A percentile compares a stretch with the other conserved stretches of the same genome.
phyloP scores from a whole-genome alignment of 495 filamentous ascomycete species.

The Penicillium ochrochloron region DNA sequence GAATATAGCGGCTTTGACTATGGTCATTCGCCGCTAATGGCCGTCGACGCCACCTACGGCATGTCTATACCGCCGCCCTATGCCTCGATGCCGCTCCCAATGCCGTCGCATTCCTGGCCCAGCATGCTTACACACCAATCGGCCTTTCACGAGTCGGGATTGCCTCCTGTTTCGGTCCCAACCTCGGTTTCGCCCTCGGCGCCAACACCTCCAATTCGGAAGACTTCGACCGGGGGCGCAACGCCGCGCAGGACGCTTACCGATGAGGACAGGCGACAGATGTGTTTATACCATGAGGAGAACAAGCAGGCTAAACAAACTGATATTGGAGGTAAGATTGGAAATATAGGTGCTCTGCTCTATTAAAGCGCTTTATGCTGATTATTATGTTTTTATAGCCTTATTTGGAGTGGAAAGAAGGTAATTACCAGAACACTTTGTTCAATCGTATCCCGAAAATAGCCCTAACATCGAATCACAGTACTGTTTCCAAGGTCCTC shows the following conservation, averaged over 20 bases:
- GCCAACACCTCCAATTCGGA: slow-evolving; percentile 53
- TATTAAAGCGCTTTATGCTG: slow-evolving; percentile 28
- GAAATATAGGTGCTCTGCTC: slow-evolving; percentile 9
- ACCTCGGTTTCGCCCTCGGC: slow-evolving; percentile 54
- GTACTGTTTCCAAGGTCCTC: slow-evolving; percentile 97
- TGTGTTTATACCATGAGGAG: slow-evolving; percentile 96
- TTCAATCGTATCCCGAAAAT: neutral
- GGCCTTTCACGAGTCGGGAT: slow-evolving; percentile 32
- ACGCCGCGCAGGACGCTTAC: slow-evolving; percentile 89
- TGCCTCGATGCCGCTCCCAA: slow-evolving; percentile 61
- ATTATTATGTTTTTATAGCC: slow-evolving; percentile 51
- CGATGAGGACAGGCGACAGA: slow-evolving; percentile 85
- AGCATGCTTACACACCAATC: slow-evolving; percentile 62
- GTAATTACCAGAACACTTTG: slow-evolving; percentile 52
- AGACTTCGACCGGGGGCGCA: slow-evolving; percentile 58
- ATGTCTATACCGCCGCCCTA: slow-evolving; percentile 55
- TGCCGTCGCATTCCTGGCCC: slow-evolving; percentile 72
- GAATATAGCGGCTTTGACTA: slow-evolving; percentile 51
- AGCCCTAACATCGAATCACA: slow-evolving; percentile 48
- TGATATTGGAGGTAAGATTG: slow-evolving; percentile 84
- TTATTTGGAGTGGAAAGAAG: slow-evolving; percentile 98
- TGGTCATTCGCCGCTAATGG: slow-evolving; percentile 40
- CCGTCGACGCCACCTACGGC: slow-evolving; percentile 46
- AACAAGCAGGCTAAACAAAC: slow-evolving; percentile 96
- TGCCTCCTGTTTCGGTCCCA: slow-evolving; percentile 60